phyloP scores from a whole-genome alignment of 2,329 filamentous ascomycete species.

The Colletotrichum incanum region DNA sequence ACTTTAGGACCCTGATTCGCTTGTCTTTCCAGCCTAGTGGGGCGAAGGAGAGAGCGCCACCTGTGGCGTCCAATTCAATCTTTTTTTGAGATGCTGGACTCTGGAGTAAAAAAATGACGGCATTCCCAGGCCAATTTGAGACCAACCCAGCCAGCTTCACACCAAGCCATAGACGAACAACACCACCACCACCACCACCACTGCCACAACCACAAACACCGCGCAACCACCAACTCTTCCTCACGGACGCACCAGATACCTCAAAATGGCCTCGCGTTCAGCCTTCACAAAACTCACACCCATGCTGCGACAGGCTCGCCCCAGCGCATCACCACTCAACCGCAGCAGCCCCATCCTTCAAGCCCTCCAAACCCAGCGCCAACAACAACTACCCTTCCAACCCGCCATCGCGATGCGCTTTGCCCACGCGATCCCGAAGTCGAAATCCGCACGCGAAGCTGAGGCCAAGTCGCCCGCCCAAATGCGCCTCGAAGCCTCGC shows the following conservation, averaged over 20 bases:
- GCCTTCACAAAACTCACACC: conserved; percentile 25
- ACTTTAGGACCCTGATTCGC: conserved; percentile 25
- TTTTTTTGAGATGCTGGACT: not conserved
- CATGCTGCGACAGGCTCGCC: conserved; percentile 32
- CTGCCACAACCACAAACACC: not conserved
- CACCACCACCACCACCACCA: not conserved
- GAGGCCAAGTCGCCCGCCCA: conserved; percentile 46
- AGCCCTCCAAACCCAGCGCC: conserved; percentile 14
- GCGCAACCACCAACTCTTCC: not conserved
- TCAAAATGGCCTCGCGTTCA: conserved; percentile 40
- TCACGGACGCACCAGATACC: not conserved
- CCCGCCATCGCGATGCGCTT: conserved; percentile 42
- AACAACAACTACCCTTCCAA: conserved; percentile 14
- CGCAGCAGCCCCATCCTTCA: conserved; percentile 13
- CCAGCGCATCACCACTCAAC: conserved; percentile 27
- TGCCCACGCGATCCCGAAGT: conserved; percentile 49
- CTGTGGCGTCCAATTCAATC: conserved; percentile 17
- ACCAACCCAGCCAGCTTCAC: not conserved
- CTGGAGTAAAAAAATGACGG: conserved; percentile 27
- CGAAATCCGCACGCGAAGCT: conserved; percentile 35
- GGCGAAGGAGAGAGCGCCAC: not conserved
- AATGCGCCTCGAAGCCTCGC: conserved; percentile 59
- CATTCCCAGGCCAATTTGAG: conserved; percentile 21
- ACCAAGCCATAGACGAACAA: not conserved
- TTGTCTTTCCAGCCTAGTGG: not conserved